phyloP scores from a whole-genome alignment of 768 basidiomycete species.

The Agaricus sinodeliciosus region DNA sequence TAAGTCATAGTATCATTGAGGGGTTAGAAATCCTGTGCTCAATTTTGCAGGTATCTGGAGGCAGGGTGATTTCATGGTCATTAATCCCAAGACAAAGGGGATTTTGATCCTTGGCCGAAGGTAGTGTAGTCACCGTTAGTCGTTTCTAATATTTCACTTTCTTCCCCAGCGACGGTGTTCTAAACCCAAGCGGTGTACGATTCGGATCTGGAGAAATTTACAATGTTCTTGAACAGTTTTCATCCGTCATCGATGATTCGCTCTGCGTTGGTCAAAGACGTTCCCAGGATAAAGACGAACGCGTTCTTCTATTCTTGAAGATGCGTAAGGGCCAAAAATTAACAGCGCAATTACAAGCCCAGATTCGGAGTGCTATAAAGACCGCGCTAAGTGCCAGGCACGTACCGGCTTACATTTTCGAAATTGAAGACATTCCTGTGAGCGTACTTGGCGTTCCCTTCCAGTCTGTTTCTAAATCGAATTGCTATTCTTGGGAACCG shows the following conservation, averaged over 20 bases:
- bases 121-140: constrained; percentile 18
- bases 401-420: constrained; percentile 65
- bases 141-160: background rate
- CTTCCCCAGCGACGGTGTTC: constrained; percentile 50
- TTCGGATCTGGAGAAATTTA: constrained; percentile 87
- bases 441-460: constrained; percentile 18
- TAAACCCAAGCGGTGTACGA: constrained; percentile 76
- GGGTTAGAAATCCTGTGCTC: background rate
- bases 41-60: constrained; percentile 46
- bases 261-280: constrained; percentile 71
- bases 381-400: constrained; percentile 62
- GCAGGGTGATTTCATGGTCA: constrained; percentile 63
- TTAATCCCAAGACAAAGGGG: constrained; percentile 57
- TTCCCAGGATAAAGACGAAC: constrained; percentile 57
- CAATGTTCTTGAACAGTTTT: constrained; percentile 55
- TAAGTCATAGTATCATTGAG: constrained; percentile 14
- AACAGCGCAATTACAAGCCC: constrained; percentile 32
- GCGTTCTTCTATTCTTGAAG: constrained; percentile 72
- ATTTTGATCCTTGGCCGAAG: constrained; percentile 59
- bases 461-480: background rate
- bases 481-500: background rate
- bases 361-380: constrained; percentile 54
- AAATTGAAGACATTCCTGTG: constrained; percentile 62
- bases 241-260: constrained; percentile 51
- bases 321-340: constrained; percentile 42